Base-by-base conservation (phyloP, 2,329 filamentous ascomycete genomes). In the Botrytis aclada region DNA sequence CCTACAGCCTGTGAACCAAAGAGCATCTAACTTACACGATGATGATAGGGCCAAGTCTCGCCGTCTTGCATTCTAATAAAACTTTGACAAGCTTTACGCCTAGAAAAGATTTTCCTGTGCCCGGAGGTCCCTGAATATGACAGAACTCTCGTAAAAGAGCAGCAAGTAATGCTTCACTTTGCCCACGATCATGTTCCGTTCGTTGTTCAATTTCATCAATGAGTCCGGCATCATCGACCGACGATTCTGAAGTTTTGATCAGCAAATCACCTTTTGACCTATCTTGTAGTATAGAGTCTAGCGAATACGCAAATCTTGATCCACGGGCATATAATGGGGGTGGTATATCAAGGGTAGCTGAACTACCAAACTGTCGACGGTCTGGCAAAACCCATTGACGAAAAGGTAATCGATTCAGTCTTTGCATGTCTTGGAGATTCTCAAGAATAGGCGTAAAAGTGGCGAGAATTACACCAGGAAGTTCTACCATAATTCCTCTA, bases 91-190 rank as follows among this genome's bases (percentile, higher is more conserved):
- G 51, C 63, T 77, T 73, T 41, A 80, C 71, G 16, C 79, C 78
- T 3, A 80, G 73, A 47, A 77, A 80, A 69, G 78, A 79, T 71
- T 79, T 76, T 54, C 80, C 76, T 65, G 79, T 78, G 16, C 77
- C 77, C 70, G 77, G 75, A 67, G 79, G 76, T 41, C 79, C 79
- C 69, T 76, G 75, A 2, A 76, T 75, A 7, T 0, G 85, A 83
- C 74, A 86, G 85, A 76, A 91, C 47, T 85, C 67, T 12, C 82
- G 66, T 25, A 67, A 82, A 70, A 78, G 58, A 8, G 76, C 76
- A 12, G 75, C 71, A 3, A 78, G 71, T 22, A 78, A 51, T 25
- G 85, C 87, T 78, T 92, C 39, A 65, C 77, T 76, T 45, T 78
- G 75, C 32, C 77, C 76, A 65, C 66, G 74, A 62, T 78, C 76